These are phyloP conservation scores for Trichosporon sp. DNA, from an alignment of 1,284 basidiomycete genomes.

Conservation along the genomic window DNA sequence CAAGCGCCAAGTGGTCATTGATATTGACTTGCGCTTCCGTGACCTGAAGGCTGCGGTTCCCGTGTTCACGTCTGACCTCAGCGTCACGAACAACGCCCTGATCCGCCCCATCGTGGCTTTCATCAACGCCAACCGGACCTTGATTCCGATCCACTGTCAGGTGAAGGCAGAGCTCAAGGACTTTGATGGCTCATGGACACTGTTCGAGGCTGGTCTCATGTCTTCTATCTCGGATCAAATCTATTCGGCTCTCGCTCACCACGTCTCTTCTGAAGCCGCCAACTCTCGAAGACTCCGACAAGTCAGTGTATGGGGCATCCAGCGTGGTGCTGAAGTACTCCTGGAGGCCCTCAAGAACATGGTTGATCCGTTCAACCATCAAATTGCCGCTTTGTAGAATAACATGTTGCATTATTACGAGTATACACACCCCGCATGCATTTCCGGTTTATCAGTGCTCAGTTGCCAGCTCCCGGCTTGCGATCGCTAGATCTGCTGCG, in stretches of 20 bases:
- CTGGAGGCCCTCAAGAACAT: constrained; percentile 59
- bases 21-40: constrained; percentile 91
- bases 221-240: constrained; percentile 52
- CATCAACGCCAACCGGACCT: constrained; percentile 89
- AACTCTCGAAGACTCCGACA: constrained; percentile 81
- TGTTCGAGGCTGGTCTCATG: constrained; percentile 47
- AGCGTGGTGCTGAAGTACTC: constrained; percentile 65
- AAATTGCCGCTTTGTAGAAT: constrained; percentile 9
- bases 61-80: constrained; percentile 77
- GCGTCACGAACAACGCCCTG: constrained; percentile 89
- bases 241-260: constrained; percentile 85
- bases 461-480: background rate
- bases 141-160: constrained; percentile 84
- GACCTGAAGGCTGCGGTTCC: constrained; percentile 96
- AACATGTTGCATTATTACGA: constrained; percentile 1
- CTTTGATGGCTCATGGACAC: constrained; percentile 83
- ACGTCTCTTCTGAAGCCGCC: constrained; percentile 73
- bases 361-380: constrained; percentile 50
- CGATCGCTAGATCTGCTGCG: background rate
- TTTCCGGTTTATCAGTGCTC: background rate
- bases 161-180: constrained; percentile 72
- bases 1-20: constrained; percentile 61
- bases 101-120: constrained; percentile 97
- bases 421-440: background rate
- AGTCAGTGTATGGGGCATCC: constrained; percentile 76